Percentiles rank a stretch among this genome's conserved stretches.
phyloP scores from a whole-genome alignment of 768 basidiomycete species.

The Lactarius sanguifluus region DNA sequence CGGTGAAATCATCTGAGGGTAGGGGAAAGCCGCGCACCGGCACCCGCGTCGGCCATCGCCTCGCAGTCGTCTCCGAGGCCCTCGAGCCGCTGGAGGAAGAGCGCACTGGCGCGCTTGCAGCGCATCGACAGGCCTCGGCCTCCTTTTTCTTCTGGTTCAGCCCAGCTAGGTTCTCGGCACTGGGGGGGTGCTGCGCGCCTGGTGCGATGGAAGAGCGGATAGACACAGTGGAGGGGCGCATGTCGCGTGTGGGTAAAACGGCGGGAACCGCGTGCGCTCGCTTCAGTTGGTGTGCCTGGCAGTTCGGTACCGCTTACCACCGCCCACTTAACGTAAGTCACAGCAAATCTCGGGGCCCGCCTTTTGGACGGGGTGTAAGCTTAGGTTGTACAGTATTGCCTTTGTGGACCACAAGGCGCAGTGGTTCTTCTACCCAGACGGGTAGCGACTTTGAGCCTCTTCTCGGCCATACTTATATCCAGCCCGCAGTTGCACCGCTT shows the following conservation, averaged over 20 bases:
- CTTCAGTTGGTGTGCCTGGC: too few species aligned
- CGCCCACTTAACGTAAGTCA: not conserved
- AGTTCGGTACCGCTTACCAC: not conserved
- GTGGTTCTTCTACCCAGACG: not conserved
- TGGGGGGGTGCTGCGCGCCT: conserved; percentile 41
- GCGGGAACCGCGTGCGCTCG: not conserved
- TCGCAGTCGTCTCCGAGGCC: conserved; percentile 70
- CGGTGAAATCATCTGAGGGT: not conserved
- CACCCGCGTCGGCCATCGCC: conserved; percentile 74
- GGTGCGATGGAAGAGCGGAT: conserved; percentile 49
- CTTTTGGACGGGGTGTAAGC: not conserved
- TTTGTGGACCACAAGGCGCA: conserved; percentile 13
- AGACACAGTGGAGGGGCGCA: conserved; percentile 13
- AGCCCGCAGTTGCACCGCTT: too few species aligned
- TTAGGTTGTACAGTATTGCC: not conserved
- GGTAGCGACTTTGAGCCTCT: not conserved
- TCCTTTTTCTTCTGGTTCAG: conserved; percentile 81
- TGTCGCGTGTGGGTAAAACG: conserved; percentile 2
- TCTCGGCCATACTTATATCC: not conserved
- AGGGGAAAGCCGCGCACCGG: conserved; percentile 45
- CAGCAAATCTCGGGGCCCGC: not conserved
- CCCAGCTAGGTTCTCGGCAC: conserved; percentile 52
- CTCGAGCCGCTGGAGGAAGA: conserved; percentile 67
- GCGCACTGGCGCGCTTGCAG: conserved; percentile 64
- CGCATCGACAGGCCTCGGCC: conserved; percentile 69